Evolutionary conservation across 345 rosid genomes (phyloP).

Genomic region (Erucastrum elatum): DNA sequence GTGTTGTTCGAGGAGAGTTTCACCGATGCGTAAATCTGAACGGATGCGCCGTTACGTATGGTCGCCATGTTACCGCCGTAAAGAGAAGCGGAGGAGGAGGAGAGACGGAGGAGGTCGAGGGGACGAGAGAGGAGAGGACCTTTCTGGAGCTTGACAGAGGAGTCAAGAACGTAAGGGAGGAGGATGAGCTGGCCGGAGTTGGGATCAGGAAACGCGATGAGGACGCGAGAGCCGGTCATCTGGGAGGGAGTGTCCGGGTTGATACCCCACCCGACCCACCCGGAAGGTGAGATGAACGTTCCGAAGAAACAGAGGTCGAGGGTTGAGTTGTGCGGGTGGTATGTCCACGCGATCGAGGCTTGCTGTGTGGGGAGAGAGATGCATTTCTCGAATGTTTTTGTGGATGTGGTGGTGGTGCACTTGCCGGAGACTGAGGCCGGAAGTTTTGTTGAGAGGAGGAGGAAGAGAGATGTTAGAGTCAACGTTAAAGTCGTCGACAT

Average conservation of each 20-base stretch:
- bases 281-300: conserved; percentile 91
- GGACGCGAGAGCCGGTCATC: conserved; percentile 86
- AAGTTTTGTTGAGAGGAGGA: conserved; percentile 37
- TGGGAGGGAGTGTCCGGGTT: conserved; percentile 62
- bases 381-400: conserved; percentile 71
- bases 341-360: conserved; percentile 94
- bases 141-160: conserved; percentile 83
- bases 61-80: conserved; percentile 93
- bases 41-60: conserved; percentile 67
- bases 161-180: conserved; percentile 74
- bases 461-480: conserved; percentile 24
- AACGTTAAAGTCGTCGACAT: conserved; percentile 18
- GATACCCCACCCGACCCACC: conserved; percentile 94
- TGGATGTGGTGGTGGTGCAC: conserved; percentile 58
- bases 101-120: conserved; percentile 61
- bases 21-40: conserved; percentile 71
- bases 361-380: conserved; percentile 84
- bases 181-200: conserved; percentile 79
- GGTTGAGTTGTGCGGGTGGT: conserved; percentile 72
- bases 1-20: conserved; percentile 67
- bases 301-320: conserved; percentile 88
- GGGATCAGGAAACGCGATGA: conserved; percentile 87
- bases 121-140: conserved; percentile 81
- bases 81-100: conserved; percentile 77
- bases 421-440: conserved; percentile 44